Evolutionary conservation across 139 green algal species (phyloP).

Genomic region (Limnomonas spitsbergensis): DNA sequence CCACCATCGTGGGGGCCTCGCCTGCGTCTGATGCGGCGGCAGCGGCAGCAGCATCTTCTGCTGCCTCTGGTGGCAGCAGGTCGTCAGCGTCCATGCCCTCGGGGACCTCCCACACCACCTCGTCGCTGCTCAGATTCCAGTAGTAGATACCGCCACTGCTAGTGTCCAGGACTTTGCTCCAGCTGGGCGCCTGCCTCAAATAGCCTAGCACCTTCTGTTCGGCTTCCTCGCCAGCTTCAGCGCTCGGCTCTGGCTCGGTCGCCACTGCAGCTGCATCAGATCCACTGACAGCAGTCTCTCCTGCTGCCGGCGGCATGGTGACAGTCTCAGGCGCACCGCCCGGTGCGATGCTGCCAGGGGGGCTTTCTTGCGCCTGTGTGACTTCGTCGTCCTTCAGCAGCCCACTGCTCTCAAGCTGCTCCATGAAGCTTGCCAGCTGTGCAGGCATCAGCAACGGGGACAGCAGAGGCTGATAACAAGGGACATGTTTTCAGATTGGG

Average conservation of each 20-base stretch:
- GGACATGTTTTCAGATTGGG: too few species aligned
- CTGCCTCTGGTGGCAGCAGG: conserved; percentile 29
- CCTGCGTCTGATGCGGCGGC: neutral
- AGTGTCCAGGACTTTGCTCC: conserved; percentile 63
- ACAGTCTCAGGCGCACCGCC: neutral
- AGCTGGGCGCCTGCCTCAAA: conserved; percentile 46
- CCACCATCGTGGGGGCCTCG: neutral
- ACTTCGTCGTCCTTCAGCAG: conserved; percentile 39
- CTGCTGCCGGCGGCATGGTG: conserved; percentile 2
- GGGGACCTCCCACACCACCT: conserved; percentile 70
- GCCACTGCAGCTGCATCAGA: conserved; percentile 4
- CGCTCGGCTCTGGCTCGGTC: neutral
- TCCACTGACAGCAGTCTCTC: conserved; percentile 5
- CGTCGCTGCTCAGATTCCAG: conserved; percentile 58
- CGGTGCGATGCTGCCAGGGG: neutral
- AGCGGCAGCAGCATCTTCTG: neutral
- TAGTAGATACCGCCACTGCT: conserved; percentile 61
- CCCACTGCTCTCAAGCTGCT: conserved; percentile 69
- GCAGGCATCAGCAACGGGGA: neutral
- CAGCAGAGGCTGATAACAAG: too few species aligned
- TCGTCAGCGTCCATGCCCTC: conserved; percentile 31
- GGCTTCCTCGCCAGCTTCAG: conserved; percentile 11
- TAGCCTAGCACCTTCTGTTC: conserved; percentile 64
- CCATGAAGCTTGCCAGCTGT: conserved; percentile 72
- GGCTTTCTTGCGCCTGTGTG: neutral